phyloP scores from a whole-genome alignment of 495 filamentous ascomycete species.

The Alectoria sarmentosa region DNA sequence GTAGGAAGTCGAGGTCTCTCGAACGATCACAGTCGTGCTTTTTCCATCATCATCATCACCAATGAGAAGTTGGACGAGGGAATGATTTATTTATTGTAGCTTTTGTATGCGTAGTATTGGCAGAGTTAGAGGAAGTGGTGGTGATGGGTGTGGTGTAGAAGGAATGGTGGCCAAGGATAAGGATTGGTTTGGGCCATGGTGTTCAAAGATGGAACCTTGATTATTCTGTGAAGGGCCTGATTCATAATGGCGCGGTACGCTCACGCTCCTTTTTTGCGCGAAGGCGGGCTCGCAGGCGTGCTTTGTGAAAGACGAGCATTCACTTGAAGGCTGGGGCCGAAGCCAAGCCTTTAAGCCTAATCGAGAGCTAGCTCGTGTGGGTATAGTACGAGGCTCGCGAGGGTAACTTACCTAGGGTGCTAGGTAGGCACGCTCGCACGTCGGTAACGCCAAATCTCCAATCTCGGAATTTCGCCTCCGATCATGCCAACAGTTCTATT shows the following conservation, averaged over 20 bases:
- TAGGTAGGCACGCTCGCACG: no score
- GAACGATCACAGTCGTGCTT: not conserved
- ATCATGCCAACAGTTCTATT: not conserved
- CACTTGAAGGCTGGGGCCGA: not conserved
- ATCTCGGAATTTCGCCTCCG: no score
- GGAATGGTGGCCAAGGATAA: not conserved
- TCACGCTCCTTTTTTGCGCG: constrained; percentile 5
- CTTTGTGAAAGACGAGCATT: not conserved
- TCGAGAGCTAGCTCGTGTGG: not conserved
- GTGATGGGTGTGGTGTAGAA: constrained; percentile 15
- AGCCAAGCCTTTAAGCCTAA: not conserved
- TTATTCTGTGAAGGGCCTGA: constrained; percentile 15
- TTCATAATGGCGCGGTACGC: constrained; percentile 7
- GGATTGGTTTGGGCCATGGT: constrained; percentile 7
- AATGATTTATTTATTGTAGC: constrained; percentile 4
- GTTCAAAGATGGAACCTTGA: constrained; percentile 12
- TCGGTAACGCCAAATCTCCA: no score
- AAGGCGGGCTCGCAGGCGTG: not conserved
- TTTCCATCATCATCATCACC: not conserved
- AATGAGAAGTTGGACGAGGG: not conserved
- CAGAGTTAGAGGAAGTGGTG: constrained; percentile 12
- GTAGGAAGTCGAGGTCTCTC: not conserved
- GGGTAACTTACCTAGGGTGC: no score
- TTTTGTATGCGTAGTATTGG: constrained; percentile 10
- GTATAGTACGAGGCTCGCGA: no score